Evolutionary conservation across 352 stramenopile genomes (phyloP), one percentile per base, ranked within the genome.

Genomic region (Globisporangium iwayamae): DNA sequence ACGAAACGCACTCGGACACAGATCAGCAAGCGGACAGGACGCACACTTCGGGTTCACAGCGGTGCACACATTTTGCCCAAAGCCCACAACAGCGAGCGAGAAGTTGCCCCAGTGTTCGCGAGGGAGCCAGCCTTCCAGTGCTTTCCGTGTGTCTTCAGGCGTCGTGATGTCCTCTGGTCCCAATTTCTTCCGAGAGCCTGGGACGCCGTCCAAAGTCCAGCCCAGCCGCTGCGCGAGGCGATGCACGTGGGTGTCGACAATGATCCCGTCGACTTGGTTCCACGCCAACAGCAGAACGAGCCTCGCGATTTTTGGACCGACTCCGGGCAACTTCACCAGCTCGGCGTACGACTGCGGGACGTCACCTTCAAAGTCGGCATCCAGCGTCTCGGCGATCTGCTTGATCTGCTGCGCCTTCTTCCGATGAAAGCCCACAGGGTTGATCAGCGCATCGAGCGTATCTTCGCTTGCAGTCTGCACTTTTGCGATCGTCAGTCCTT

Each of bases 181-280:
- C 14, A 39, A 60, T 60, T 60, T 47, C 13, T 4, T 25, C 10
- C 47, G 53, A 8, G 34, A 47, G 6, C 32, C 53, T 34, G 53
- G 53, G 22, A 60, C 67, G 16, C 52, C 56, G 0, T 62, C 59
- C 2, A 51, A 61, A 18, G 83, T 70, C 85, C 85, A 89, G 20
- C 72, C 69, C 2, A 93, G 74, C 25, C 85, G 79, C n/a, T 85
- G 68, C 0, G 82, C 70, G 10, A 93, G 69, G 11, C 85, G 82
- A 51, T 91, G 85, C 11, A 93, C 79, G 64, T 93, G 85, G 1
- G 85, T 93, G 71, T 93, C 85, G 41, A 93, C 85, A 43, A 91
- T 80, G 50, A 93, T 72, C 1, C 85, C 85, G 59, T 86, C 70
- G n/a, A 80, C 78, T 48, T 77, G 57, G 14, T 70, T 65, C 85